These are phyloP conservation scores for Macrolepiota fuliginosa DNA, from an alignment of 768 basidiomycete species.

Conservation along the genomic window DNA sequence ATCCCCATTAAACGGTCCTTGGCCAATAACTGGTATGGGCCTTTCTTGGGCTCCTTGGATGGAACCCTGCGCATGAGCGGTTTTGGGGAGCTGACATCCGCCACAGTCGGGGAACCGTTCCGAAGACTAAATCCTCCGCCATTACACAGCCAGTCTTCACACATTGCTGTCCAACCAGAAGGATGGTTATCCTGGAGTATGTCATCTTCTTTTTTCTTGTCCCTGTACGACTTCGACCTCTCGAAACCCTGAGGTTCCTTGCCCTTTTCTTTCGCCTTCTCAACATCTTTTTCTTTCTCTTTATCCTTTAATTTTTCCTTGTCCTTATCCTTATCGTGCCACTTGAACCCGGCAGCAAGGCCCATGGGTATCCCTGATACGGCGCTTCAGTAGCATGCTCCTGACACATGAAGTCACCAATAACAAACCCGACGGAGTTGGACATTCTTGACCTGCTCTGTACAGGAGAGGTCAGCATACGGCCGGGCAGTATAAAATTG, in stretches of 20 bases:
- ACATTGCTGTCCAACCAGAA: conserved; percentile 70
- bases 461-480: conserved; percentile 17
- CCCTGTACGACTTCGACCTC: conserved; percentile 9
- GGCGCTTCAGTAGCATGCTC: background rate
- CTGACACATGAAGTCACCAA: background rate
- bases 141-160: conserved; percentile 72
- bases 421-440: conserved; percentile 63
- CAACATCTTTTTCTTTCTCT: conserved; percentile 19
- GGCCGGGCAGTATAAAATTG: background rate
- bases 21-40: conserved; percentile 79
- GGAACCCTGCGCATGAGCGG: conserved; percentile 40
- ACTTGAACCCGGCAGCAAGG: conserved; percentile 71
- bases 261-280: conserved; percentile 25
- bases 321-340: conserved; percentile 28
- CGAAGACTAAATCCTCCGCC: conserved; percentile 31
- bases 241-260: background rate
- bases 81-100: conserved; percentile 42
- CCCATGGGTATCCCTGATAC: conserved; percentile 71
- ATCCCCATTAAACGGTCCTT: conserved; percentile 94
- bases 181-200: conserved; percentile 20
- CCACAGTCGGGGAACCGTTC: conserved; percentile 30
- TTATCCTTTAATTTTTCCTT: no score
- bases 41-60: conserved; percentile 46
- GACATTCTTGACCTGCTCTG: conserved; percentile 74
- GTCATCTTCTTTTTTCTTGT: conserved; percentile 8